Evolutionary conservation across 805 yeast genomes (phyloP).

Genomic region (Saturnispora besseyi): DNA sequence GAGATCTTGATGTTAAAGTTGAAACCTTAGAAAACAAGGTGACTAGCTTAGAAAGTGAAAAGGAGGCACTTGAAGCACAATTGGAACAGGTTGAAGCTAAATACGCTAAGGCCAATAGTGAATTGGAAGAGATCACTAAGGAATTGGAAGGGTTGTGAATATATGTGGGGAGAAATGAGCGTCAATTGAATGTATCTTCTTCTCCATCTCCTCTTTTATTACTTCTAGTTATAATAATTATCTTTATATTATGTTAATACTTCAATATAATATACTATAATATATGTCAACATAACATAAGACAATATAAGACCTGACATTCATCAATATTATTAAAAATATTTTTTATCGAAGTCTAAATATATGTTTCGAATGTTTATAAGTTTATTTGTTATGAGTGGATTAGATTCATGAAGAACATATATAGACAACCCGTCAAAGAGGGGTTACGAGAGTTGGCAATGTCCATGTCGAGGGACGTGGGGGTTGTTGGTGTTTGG

Average conservation of each 20-base stretch:
- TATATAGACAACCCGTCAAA: background rate
- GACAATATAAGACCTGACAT: too few relatives aligned
- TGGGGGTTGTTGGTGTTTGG: conserved; percentile 5
- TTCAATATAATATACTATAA: too few relatives aligned
- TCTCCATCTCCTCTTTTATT: background rate
- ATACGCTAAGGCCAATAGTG: conserved; percentile 78
- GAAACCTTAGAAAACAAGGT: conserved; percentile 95
- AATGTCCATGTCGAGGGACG: conserved; percentile 2
- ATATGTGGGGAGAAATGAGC: too few relatives aligned
- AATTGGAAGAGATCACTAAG: conserved; percentile 92
- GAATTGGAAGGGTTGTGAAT: conserved; percentile 73
- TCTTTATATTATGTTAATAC: background rate
- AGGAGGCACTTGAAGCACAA: conserved; percentile 83
- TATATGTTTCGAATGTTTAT: too few relatives aligned
- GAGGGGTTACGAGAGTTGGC: background rate
- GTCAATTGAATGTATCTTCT: background rate
- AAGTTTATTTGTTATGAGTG: too few relatives aligned
- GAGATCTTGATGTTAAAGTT: conserved; percentile 92
- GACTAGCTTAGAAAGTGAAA: conserved; percentile 83
- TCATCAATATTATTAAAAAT: too few relatives aligned
- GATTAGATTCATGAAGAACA: background rate
- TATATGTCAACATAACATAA: too few relatives aligned
- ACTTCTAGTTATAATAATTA: background rate
- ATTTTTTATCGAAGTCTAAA: too few relatives aligned
- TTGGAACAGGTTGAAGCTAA: conserved; percentile 79